A percentile compares a stretch with the other conserved stretches of the same genome.
Evolutionary conservation across 2,329 filamentous ascomycete genomes (phyloP).

Genomic region (Diaporthe batatas): DNA sequence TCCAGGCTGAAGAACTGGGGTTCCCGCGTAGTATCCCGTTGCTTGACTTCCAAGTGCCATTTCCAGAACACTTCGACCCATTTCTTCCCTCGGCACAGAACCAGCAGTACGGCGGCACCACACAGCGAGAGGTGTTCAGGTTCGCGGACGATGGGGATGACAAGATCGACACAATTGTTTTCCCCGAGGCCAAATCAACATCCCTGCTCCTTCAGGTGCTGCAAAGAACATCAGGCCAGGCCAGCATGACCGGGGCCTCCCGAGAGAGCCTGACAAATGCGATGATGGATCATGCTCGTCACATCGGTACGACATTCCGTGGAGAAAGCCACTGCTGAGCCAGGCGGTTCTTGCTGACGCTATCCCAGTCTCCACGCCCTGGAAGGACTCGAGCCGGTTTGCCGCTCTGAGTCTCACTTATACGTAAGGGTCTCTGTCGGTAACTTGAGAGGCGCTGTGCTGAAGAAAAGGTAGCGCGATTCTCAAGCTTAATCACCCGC

Average conservation of each 20-base stretch:
- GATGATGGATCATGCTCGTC: constrained; percentile 26
- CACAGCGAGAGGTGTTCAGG: constrained; percentile 33
- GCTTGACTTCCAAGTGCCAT: constrained; percentile 45
- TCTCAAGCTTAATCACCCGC: constrained; percentile 49
- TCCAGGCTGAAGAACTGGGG: constrained; percentile 47
- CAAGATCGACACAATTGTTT: constrained; percentile 46
- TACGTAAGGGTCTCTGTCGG: constrained; percentile 46
- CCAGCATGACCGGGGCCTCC: neutral
- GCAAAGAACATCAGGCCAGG: constrained; percentile 42
- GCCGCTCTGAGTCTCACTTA: constrained; percentile 47
- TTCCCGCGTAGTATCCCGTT: constrained; percentile 46
- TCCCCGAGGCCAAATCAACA: constrained; percentile 48
- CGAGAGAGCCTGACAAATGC: constrained; percentile 20
- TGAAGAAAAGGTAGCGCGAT: constrained; percentile 46
- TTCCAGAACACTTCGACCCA: constrained; percentile 47
- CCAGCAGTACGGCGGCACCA: constrained; percentile 38
- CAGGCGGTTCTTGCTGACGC: constrained; percentile 12
- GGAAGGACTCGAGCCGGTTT: constrained; percentile 46
- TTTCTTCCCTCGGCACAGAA: constrained; percentile 42
- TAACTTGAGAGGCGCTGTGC: constrained; percentile 32
- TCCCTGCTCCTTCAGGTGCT: constrained; percentile 47
- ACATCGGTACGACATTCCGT: constrained; percentile 32
- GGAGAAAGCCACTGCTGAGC: constrained; percentile 23
- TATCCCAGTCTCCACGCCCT: constrained; percentile 41
- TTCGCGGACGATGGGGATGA: constrained; percentile 45